Conservation (phyloP, 1,284 basidiomycete genomes). For the Cryptococcus sp. region DNA sequence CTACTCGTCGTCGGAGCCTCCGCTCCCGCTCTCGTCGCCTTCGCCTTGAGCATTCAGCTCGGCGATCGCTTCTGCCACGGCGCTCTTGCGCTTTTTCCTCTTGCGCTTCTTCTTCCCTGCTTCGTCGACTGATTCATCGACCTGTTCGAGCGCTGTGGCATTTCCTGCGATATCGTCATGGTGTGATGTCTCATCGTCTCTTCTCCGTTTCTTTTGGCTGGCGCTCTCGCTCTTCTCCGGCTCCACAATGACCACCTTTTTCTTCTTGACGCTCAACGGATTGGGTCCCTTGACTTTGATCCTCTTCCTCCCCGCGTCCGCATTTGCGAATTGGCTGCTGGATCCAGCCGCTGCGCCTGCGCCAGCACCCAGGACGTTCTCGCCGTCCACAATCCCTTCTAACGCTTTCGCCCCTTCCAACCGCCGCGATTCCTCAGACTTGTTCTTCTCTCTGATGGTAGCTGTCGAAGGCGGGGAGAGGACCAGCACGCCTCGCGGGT, state of each 20-base stretch:
- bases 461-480: slow-evolving; percentile 79
- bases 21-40: slow-evolving; percentile 11
- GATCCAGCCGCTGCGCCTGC: slow-evolving; percentile 58
- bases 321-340: slow-evolving; percentile 38
- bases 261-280: slow-evolving; percentile 90
- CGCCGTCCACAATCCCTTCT: slow-evolving; percentile 43
- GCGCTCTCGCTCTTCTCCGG: slow-evolving; percentile 3
- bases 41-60: slow-evolving; percentile 31
- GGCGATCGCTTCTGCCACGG: slow-evolving; percentile 38
- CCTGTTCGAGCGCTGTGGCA: slow-evolving; percentile 13
- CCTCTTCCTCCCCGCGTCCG: slow-evolving; percentile 60
- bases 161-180: background rate
- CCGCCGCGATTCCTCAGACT: slow-evolving; percentile 54
- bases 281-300: slow-evolving; percentile 84
- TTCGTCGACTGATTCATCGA: slow-evolving; percentile 26
- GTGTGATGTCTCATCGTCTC: slow-evolving; percentile 1
- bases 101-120: slow-evolving; percentile 43
- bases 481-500: slow-evolving; percentile 81
- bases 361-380: slow-evolving; percentile 58
- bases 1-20: slow-evolving; percentile 16
- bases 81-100: slow-evolving; percentile 42
- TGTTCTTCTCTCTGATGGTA: slow-evolving; percentile 69
- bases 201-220: slow-evolving; percentile 12
- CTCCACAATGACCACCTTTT: slow-evolving; percentile 55
- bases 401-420: slow-evolving; percentile 47